Base-by-base conservation (phyloP, 306 rosid species). In the Gastrolobium villosum region DNA sequence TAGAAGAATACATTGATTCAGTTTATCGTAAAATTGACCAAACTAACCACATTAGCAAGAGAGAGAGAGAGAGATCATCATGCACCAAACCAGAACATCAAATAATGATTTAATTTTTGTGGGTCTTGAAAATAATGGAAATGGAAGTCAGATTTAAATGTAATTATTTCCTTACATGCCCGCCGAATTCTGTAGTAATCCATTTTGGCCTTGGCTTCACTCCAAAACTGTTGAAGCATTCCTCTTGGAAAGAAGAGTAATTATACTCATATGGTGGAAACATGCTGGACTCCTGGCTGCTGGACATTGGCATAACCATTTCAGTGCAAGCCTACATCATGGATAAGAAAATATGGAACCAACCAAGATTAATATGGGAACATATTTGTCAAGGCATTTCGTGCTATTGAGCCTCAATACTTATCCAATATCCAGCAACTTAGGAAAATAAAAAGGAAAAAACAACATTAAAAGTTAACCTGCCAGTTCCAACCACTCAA, bases 301-400 rank as follows among this genome's bases (percentile, higher is more conserved):
- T 77, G 59, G 97, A 86, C 95, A 90, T 90, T 54, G 98, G 96
- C 98, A 93, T 93, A 72, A 91, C 90, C 97, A 93, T 93, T 83
- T 91, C 93, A 20, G 94, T 93, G 88, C 98, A 93, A 11, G 97
- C 93, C 97, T 91, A 82, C 56, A 65, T 41, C 67, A 74, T 26
- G 39, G 7, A 53, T 49, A 71, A 39, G 49, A 65, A 72, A 45
- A 68, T 40, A 77, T 28, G 48, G 75, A 61, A 83, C 13, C 26
- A 30, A 83, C 35, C 14, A 45, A 28, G 44, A 61, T 46, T 76
- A 83, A 45, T 49, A 36, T 37, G 31, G 43, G 43, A 77, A 80
- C 72, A 67, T 69, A 60, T 64, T 59, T 77, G 52, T 66, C 75
- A 61, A 67, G 5, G 60, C 43, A 52, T 34, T 52, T 68, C 30